Evolutionary conservation across 352 stramenopile species (phyloP).

Genomic region (Globisporangium radiosum): DNA sequence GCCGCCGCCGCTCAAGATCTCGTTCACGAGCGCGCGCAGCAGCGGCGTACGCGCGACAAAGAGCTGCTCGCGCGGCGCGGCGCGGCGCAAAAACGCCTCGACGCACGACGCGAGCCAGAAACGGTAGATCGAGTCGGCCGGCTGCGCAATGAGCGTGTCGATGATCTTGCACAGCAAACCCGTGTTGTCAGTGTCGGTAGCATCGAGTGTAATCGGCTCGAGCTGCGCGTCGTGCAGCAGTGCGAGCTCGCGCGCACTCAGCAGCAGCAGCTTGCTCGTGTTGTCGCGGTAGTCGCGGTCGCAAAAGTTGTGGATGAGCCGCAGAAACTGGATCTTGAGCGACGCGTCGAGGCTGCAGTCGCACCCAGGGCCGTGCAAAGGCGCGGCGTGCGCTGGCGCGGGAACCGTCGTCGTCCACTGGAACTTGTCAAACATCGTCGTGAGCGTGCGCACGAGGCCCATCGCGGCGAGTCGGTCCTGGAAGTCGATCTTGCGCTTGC

Average conservation of each 20-base stretch:
- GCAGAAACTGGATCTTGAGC: constrained; percentile 94
- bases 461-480: constrained; percentile 84
- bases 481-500: constrained; percentile 91
- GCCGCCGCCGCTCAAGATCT: constrained; percentile 77
- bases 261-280: constrained; percentile 70
- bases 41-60: constrained; percentile 88
- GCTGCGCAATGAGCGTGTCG: constrained; percentile 83
- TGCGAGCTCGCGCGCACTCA: constrained; percentile 59
- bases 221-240: constrained; percentile 38
- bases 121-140: constrained; percentile 91
- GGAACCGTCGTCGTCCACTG: constrained; percentile 66
- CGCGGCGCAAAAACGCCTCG: constrained; percentile 91
- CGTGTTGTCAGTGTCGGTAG: constrained; percentile 52
- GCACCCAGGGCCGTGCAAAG: constrained; percentile 78
- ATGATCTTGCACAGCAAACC: constrained; percentile 91
- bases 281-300: constrained; percentile 90
- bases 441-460: constrained; percentile 88
- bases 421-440: constrained; percentile 93
- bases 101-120: constrained; percentile 96
- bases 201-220: constrained; percentile 35
- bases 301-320: constrained; percentile 95
- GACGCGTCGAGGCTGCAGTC: constrained; percentile 94
- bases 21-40: constrained; percentile 79
- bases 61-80: constrained; percentile 81
- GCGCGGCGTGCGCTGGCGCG: constrained; percentile 31